Evolutionary conservation across 768 basidiomycete genomes (phyloP).

Genomic region (Leucocoprinus leucothites): DNA sequence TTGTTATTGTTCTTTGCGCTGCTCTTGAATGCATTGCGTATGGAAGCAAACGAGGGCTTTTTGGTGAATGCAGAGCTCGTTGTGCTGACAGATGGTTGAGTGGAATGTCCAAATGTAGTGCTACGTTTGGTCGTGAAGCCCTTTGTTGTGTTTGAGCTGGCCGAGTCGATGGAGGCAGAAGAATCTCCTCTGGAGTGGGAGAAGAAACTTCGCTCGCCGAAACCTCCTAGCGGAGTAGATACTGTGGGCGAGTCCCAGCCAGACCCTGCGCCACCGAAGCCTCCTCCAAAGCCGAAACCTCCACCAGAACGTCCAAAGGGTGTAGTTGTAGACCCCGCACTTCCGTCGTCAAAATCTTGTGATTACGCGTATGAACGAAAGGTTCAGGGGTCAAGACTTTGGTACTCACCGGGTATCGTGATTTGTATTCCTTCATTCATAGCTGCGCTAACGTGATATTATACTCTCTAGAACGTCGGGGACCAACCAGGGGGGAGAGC

Average conservation of each 20-base stretch:
- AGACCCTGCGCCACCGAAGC: constrained; percentile 33
- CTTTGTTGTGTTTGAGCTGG: constrained; percentile 54
- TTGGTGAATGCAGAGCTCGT: constrained; percentile 63
- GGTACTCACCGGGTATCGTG: constrained; percentile 55
- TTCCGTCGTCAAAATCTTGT: constrained; percentile 79
- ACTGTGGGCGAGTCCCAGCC: constrained; percentile 68
- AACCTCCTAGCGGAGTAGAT: constrained; percentile 49
- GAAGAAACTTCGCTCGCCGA: constrained; percentile 61
- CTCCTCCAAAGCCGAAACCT: constrained; percentile 42
- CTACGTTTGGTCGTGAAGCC: constrained; percentile 38
- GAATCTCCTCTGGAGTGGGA: constrained; percentile 78
- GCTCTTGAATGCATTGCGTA: constrained; percentile 84
- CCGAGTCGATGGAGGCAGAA: constrained; percentile 72
- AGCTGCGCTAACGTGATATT: constrained; percentile 7
- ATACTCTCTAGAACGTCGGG: constrained; percentile 11
- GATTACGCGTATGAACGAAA: constrained; percentile 11
- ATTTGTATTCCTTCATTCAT: constrained; percentile 58
- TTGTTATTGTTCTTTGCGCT: constrained; percentile 47
- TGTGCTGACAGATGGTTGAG: constrained; percentile 68
- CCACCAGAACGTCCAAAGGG: constrained; percentile 60
- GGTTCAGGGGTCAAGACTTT: not conserved
- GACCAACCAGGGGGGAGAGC: constrained; percentile 18
- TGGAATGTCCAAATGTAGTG: constrained; percentile 64
- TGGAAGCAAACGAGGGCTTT: constrained; percentile 83
- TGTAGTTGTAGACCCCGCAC: constrained; percentile 55